Percentiles rank a stretch among this genome's conserved stretches.
These are phyloP conservation scores for Anthoceros angustus DNA, from an alignment of 225 moss, liverwort and hornwort genomes.

Conservation along the genomic window DNA sequence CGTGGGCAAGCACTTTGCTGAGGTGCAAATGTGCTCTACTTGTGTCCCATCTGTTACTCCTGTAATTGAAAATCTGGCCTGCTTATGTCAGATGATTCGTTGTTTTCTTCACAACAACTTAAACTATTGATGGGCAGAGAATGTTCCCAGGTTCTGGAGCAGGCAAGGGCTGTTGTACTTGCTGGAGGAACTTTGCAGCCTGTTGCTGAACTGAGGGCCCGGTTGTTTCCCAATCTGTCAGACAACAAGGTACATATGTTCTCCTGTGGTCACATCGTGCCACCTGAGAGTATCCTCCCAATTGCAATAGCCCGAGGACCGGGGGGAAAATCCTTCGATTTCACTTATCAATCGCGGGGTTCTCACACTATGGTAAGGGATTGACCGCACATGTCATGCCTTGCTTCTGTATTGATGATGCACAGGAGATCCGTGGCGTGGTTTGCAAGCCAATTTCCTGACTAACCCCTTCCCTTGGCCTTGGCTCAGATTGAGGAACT, in stretches of 20 bases:
- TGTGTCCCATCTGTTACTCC: too few species aligned
- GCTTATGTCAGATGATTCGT: too few species aligned
- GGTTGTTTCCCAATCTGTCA: conserved; percentile 69
- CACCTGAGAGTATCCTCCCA: conserved; percentile 83
- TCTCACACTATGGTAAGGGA: conserved; percentile 26
- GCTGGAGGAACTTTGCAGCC: conserved; percentile 97
- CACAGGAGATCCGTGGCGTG: background rate
- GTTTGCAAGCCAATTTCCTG: background rate
- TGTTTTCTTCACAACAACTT: background rate
- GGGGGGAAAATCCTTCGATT: conserved; percentile 51
- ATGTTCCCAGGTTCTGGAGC: conserved; percentile 35
- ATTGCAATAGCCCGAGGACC: conserved; percentile 75
- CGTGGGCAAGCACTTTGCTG: conserved; percentile 75
- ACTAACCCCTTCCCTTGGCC: background rate
- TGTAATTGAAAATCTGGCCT: too few species aligned
- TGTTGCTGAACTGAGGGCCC: conserved; percentile 67
- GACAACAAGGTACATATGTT: conserved; percentile 67
- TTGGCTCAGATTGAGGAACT: conserved; percentile 57
- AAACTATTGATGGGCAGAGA: conserved; percentile 5
- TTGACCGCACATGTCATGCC: background rate
- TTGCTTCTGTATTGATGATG: background rate
- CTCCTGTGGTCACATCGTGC: conserved; percentile 90
- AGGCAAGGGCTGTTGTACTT: conserved; percentile 67
- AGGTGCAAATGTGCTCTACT: conserved; percentile 20
- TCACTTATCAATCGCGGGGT: conserved; percentile 70